Evolutionary conservation across 2,329 filamentous ascomycete species (phyloP), one percentile per base, ranked within the genome.

Genomic region (Sporothrix luriei): DNA sequence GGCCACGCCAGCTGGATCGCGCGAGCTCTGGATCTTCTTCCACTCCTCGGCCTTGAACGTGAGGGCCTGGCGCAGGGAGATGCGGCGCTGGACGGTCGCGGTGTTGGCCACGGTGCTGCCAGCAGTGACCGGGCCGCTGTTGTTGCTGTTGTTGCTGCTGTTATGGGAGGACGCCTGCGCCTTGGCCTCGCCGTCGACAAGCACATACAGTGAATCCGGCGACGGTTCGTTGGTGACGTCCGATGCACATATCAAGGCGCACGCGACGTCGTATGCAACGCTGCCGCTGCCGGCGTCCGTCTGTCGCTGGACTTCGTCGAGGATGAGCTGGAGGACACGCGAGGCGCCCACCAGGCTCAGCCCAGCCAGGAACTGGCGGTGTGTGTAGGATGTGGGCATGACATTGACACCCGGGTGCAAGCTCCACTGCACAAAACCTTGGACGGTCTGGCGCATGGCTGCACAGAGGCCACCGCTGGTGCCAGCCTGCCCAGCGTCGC

Each of bases 181-280:
- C 11, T 52, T 21, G 19, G 7, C 19, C 13, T 65, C 51, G 7
- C 55, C 14, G 10, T 61, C 46, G 43, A 48, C 66, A 9, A 68
- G 21, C 9, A 68, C 68, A 21, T 46, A 68, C 19, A 78, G 69
- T 19, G 77, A 74, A 9, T 75, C 71, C 0, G 78, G 76, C 5
- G 78, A 78, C 5, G 77, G 76, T 67, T 81, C 78, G 73, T 83
- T 80, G 75, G 70, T 82, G 78, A 73, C 82, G 74, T 89, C 84
- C 0, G 90, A 90, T 0, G 90, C 87, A 75, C 90, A 92, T 11
- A 94, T 82, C 9, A 94, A 80, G 0, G 89, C 86, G 2, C 86
- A 87, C 2, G 86, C 90, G 11, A 93, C 83, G 74, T 94, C 91
- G 69, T 93, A 86, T 0, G 87, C 87, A 5, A 89, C 80, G 69